phyloP scores from a whole-genome alignment of 164 flowering plant species.

The Annona squamosa region DNA sequence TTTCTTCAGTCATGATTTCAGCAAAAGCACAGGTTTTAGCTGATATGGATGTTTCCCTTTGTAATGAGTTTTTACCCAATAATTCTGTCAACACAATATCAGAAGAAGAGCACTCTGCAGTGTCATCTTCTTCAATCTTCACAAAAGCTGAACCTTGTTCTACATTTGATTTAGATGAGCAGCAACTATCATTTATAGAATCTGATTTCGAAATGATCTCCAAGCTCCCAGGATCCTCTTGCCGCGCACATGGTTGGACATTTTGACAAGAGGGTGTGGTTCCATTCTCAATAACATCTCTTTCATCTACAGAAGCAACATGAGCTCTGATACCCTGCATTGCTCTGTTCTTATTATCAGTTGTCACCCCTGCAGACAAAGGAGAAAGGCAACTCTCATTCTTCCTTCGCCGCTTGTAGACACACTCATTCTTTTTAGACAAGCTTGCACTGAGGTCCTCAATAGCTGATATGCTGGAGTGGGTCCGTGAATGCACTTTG shows the following conservation, averaged over 20 bases:
- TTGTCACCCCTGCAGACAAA: slow-evolving; percentile 12
- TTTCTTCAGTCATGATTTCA: slow-evolving; percentile 10
- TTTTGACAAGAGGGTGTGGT: slow-evolving; percentile 6
- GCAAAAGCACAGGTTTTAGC: slow-evolving; percentile 7
- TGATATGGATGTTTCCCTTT: slow-evolving; percentile 43
- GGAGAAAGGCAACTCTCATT: slow-evolving; percentile 20
- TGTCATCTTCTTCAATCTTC: slow-evolving; percentile 40
- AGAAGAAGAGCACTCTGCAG: slow-evolving; percentile 75
- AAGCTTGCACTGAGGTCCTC: slow-evolving; percentile 28
- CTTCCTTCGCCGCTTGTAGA: slow-evolving; percentile 48
- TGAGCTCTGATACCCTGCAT: slow-evolving; percentile 15
- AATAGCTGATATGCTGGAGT: slow-evolving; percentile 28
- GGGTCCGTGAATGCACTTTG: slow-evolving; percentile 14
- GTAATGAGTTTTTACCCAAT: slow-evolving; percentile 27
- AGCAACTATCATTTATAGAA: slow-evolving; percentile 48
- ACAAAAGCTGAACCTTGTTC: slow-evolving; percentile 30
- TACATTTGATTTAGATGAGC: slow-evolving; percentile 51
- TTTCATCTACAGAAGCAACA: slow-evolving; percentile 13
- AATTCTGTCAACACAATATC: slow-evolving; percentile 26
- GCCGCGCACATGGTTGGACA: neutral
- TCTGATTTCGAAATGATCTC: slow-evolving; percentile 14
- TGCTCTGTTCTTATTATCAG: slow-evolving; percentile 22
- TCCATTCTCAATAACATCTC: slow-evolving; percentile 6
- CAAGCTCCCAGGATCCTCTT: neutral
- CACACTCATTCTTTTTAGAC: slow-evolving; percentile 27